Base-by-base conservation (phyloP, 2,329 filamentous ascomycete genomes). In the Clathrospora elynae region DNA sequence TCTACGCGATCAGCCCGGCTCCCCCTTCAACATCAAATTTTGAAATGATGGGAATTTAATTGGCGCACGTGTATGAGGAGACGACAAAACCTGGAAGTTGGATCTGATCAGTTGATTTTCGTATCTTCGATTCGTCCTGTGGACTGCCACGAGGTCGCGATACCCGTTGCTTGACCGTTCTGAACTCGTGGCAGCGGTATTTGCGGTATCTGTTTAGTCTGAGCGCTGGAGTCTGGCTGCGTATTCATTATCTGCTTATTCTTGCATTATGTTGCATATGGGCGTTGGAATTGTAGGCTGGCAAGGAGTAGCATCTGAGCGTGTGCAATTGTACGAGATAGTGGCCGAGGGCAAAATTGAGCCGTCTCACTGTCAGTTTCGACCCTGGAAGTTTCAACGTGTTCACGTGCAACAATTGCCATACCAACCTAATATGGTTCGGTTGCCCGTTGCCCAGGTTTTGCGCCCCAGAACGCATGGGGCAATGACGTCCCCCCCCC, bases 11-110 rank as follows among this genome's bases (percentile, higher is more conserved):
- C 64, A 62, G 25, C 67, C 67, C 29, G 64, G 60, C 46, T 70
- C 67, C 12, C 67, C 67, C 25, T 70, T 70, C 50, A 64, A 67
- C 42, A 64, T 70, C 44, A 68, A 68, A 33, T 70, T 70, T 40
- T 67, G 62, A 59, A 51, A 14, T 33, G 48, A 51, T 29, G 22
- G 24, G 46, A 8, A 22, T 20, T 11, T 24, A 12, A 13, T 34
- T 13, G 26, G 31, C 17, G 53, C 35, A 51, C 53, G 49, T 55
- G 49, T 47, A 49, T 55, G 53, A 53, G 42, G 38, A 48, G 51
- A 57, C 44, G 57, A 57, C 42, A 49, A 32, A 41, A 36, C 51
- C 53, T 51, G 35, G 46, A 17, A 35, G 44, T 49, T 61, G 46
- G 52, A 55, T 59, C 47, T 51, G 53, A 42, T 24, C 23, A 37